These are phyloP conservation scores for Aureobasidium sp. DNA, from an alignment of 2,329 filamentous ascomycete species.

Conservation along the genomic window DNA sequence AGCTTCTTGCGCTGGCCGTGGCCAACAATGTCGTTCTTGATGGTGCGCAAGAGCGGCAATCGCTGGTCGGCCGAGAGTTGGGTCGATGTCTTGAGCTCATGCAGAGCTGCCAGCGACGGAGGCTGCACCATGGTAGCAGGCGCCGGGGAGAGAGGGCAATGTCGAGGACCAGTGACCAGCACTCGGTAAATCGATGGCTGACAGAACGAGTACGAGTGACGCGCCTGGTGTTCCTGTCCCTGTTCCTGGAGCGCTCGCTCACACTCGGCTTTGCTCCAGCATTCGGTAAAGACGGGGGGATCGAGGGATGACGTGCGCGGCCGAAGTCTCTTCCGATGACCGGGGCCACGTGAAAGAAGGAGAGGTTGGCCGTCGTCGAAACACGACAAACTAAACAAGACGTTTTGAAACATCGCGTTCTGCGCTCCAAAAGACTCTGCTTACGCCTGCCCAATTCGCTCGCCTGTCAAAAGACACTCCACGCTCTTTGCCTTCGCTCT, in stretches of 20 bases:
- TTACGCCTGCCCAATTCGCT: neutral
- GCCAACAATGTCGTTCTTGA: conserved; percentile 88
- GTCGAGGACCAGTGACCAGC: neutral
- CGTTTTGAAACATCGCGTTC: neutral
- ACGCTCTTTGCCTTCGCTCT: neutral
- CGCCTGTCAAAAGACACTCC: neutral
- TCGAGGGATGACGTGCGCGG: neutral
- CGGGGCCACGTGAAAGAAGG: too few species aligned
- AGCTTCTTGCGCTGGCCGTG: conserved; percentile 80
- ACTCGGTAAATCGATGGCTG: neutral
- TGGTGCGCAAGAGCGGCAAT: conserved; percentile 53
- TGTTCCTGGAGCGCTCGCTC: too few species aligned
- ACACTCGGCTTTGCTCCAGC: neutral
- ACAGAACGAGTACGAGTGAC: neutral
- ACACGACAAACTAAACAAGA: neutral
- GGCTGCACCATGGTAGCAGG: conserved; percentile 17
- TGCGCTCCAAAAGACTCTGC: neutral
- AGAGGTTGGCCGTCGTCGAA: neutral
- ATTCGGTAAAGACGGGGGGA: neutral
- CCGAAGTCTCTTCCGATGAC: neutral
- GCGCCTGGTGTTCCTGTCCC: neutral
- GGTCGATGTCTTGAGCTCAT: conserved; percentile 19
- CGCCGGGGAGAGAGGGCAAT: neutral
- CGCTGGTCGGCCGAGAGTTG: conserved; percentile 28
- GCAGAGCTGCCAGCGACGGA: conserved; percentile 15